Percentiles rank a stretch among this genome's conserved stretches.
These are phyloP conservation scores for Carex littledalei DNA, from an alignment of 176 grass and related monocot species.

Conservation along the genomic window DNA sequence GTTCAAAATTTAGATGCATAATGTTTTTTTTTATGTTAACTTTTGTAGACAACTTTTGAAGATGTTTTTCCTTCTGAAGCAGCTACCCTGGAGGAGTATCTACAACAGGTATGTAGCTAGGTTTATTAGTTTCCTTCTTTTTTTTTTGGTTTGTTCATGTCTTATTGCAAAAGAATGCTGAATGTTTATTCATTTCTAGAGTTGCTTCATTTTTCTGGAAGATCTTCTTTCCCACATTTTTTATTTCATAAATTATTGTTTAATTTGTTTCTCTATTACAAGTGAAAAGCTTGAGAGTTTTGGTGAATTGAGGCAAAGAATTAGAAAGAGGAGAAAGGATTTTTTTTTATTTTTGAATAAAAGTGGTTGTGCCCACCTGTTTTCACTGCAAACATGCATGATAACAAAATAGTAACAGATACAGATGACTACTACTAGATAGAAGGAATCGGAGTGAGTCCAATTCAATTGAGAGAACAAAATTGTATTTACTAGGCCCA, in stretches of 20 bases:
- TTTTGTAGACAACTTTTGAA: constrained; percentile 79
- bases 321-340: background rate
- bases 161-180: background rate
- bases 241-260: background rate
- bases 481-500: background rate
- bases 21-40: background rate
- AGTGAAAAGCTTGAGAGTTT: background rate
- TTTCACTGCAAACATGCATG: background rate
- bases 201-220: background rate
- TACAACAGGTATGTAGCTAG: constrained; percentile 63
- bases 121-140: background rate
- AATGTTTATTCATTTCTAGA: background rate
- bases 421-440: background rate
- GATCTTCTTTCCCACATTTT: background rate
- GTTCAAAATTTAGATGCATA: background rate
- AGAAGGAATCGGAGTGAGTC: background rate
- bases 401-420: background rate
- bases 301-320: background rate
- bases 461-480: background rate
- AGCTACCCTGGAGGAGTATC: constrained; percentile 79
- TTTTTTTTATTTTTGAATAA: background rate
- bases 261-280: background rate
- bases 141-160: constrained; percentile 11
- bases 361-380: background rate
- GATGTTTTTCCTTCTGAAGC: constrained; percentile 97